These are phyloP conservation scores for Talinum fruticosum DNA, from an alignment of 148 eudicot genomes.

Conservation along the genomic window DNA sequence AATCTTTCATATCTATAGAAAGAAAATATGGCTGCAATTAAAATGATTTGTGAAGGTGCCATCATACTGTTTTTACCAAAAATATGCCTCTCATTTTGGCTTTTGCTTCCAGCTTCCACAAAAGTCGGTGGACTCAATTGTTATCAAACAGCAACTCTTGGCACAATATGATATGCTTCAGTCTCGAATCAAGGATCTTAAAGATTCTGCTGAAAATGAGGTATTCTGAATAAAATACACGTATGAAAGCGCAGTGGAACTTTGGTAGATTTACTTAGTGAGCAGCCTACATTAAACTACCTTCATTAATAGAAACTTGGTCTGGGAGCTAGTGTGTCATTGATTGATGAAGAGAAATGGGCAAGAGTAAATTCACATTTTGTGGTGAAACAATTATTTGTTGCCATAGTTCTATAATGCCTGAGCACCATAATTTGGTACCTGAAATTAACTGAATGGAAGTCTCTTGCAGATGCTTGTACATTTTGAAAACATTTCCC, in stretches of 20 bases:
- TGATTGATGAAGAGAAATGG: not conserved
- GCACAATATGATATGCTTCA: constrained; percentile 93
- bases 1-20: not conserved
- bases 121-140: constrained; percentile 55
- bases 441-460: not conserved
- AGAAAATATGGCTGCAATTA: not conserved
- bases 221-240: constrained; percentile 30
- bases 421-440: not conserved
- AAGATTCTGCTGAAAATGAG: constrained; percentile 86
- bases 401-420: not conserved
- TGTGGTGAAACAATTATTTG: not conserved
- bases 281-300: not conserved
- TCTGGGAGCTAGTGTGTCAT: not conserved
- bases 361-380: not conserved
- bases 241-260: not conserved
- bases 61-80: not conserved
- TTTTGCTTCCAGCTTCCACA: constrained; percentile 64
- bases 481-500: not conserved
- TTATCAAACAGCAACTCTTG: constrained; percentile 78
- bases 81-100: constrained; percentile 14
- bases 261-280: not conserved
- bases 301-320: not conserved
- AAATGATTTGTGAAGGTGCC: not conserved
- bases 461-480: not conserved
- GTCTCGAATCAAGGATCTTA: constrained; percentile 83